These are phyloP conservation scores for Paecilomyces formosus DNA, from an alignment of 2,329 filamentous ascomycete genomes.

Conservation along the genomic window DNA sequence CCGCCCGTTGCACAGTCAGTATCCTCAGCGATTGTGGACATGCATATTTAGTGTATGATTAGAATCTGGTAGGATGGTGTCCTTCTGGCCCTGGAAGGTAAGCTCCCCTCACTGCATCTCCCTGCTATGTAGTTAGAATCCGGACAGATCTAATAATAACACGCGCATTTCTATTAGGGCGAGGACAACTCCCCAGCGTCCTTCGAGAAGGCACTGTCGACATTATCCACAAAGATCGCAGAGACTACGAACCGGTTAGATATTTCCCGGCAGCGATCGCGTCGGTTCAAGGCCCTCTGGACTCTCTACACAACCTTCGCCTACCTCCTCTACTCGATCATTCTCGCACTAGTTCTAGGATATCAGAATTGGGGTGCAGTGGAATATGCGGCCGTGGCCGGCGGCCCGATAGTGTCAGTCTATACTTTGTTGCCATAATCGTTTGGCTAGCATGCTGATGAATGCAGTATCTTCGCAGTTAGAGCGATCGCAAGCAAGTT, in stretches of 20 bases:
- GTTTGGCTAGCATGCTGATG: conserved; percentile 8
- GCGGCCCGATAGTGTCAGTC: conserved; percentile 68
- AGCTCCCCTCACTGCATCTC: conserved; percentile 14
- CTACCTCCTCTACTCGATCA: conserved; percentile 78
- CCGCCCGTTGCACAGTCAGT: background rate
- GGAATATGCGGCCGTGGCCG: conserved; percentile 73
- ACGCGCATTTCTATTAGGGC: conserved; percentile 44
- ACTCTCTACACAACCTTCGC: conserved; percentile 86
- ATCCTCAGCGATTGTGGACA: background rate
- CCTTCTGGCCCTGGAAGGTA: conserved; percentile 80
- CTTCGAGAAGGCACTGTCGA: conserved; percentile 85
- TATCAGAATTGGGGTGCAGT: conserved; percentile 66
- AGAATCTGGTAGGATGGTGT: conserved; percentile 54
- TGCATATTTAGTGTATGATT: background rate
- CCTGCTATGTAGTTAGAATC: background rate
- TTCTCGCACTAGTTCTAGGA: conserved; percentile 77
- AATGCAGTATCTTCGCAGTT: conserved; percentile 68
- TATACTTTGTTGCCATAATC: background rate
- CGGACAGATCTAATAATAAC: background rate
- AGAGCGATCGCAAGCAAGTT: conserved; percentile 60
- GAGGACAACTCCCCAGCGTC: conserved; percentile 76
- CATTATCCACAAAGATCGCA: conserved; percentile 74
- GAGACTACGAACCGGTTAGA: conserved; percentile 68
- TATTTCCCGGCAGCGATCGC: conserved; percentile 59
- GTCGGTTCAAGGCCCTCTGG: conserved; percentile 76